Evolutionary conservation across 352 stramenopile genomes (phyloP), one percentile per base, ranked within the genome.

Genomic region (Pythium chondricola): DNA sequence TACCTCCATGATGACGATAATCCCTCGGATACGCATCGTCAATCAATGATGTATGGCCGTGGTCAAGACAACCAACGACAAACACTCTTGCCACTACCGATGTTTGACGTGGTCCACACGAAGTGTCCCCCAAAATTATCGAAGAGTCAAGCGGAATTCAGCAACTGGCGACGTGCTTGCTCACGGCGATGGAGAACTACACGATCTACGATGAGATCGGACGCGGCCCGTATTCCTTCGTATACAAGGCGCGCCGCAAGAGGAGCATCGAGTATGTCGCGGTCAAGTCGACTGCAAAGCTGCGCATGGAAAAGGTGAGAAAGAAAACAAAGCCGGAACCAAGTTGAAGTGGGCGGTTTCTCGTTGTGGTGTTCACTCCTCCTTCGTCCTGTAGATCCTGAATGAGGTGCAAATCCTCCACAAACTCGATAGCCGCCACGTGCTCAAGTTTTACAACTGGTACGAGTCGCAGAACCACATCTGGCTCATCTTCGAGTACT

Each of bases 391-490:
- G 35, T 27, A 91, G 80, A 88, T 93, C 48, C 54, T 91, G 17
- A 91, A 93, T 48, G 82, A 93, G 37, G 83, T 94, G 30, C 83
- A 90, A 52, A 74, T 96, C 55, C 71, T 96, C 52, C 83, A 95
- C 65, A 87, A 85, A 41, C 68, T 96, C 6, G 61, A 88, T 29
- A 93, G 80, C 48, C 82, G 66, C 22, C 73, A 95, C 57, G 79
- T 95, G 36, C 67, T 97, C 50, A 91, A 86, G 64, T 97, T 97
- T 58, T 91, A 85, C 72, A 93, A 97, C 63, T 97, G 90, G 90
- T 97, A 97, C 72, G 90, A 97, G 69, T 97, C 89, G 45, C 73
- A 87, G 48, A 96, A 97, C 69, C 93, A 97, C 72, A 93, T 97
- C 32, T 97, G 89, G 89, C 71, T 97, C 52, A 97, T 97, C 56